Evolutionary conservation across 2,329 filamentous ascomycete species (phyloP), one percentile per base, ranked within the genome.

Genomic region (Verticillium albo-atrum): DNA sequence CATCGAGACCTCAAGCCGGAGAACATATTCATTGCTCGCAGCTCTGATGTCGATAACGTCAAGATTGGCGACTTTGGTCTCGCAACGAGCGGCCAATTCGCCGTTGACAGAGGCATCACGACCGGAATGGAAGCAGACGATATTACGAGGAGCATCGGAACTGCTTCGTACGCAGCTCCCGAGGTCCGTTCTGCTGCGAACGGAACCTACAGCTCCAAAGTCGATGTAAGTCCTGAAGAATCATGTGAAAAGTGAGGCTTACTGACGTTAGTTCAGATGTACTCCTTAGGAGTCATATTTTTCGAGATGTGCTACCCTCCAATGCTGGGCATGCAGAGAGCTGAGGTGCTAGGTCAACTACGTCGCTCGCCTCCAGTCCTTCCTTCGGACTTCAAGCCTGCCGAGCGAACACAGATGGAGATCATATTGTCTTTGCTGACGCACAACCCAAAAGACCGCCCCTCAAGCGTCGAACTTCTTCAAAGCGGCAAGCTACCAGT

Each of bases 11-110:
- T 99, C 28, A 99, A 99, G 71, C 95, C 95, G 0, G 95, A 98
- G 70, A 99, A 99, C 65, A 89, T 99, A 30, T 99, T 99, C 75
- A 96, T 99, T 64, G 80, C 79, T 35, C 78, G 80, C 42, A 79
- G 82, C 26, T 71, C 79, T 3, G 94, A 98, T 7, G 84, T 89
- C 3, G 91, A 92, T 64, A 95, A 96, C 66, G 92, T 96, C 37
- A 95, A 96, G 65, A 97, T 99, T 66, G 95, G 95, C 51, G 95
- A 99, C 69, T 98, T 99, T 72, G 95, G 95, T 4, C 80, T 99
- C 35, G 95, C 95, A 20, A 98, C 93, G 1, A 95, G 89, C 63
- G 92, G 91, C 1, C 91, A 96, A 67, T 88, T 90, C 64, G 82
- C 86, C 2, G 75, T 82, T 5, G 88, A 90, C 62, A 86, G 81